Base-by-base conservation (phyloP, 78 protist genomes). In the Chrysochromulina tobinii region DNA sequence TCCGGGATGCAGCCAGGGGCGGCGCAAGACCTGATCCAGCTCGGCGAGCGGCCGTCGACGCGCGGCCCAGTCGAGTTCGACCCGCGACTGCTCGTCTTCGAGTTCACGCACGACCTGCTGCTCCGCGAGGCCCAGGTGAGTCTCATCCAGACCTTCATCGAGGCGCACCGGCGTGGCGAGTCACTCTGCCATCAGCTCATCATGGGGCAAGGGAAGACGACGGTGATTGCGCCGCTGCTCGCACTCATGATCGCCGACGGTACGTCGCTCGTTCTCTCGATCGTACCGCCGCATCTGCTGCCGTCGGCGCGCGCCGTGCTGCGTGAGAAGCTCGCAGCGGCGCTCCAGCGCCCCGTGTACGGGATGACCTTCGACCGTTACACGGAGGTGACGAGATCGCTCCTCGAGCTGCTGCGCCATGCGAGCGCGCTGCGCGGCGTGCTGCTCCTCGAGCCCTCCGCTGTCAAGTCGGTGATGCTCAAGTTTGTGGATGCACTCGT, bases 141-240 rank as follows among this genome's bases (percentile, higher is more conserved):
- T 3, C 87, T 79, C 18, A 61, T 79, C 20, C 55, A 5, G 53
- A 1, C 27, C 21, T 86, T 91, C 23, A 9, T 55, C 27, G 9
- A n/a, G 17, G 66, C n/a, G 23, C 18, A 0, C 14, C 5, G 20
- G 6, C 14, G 3, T 12, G 89, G n/a, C 57, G 6, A 12, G 57
- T 81, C 90, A 15, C 87, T 57, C 2, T 92, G 90, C n/a, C 96
- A 92, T 54, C 97, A 95, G 92, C 91, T 94, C 86, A 92, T 95
- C 89, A 95, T 95, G 97, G 97, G 97, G 27, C 91, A 94, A 14
- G 97, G 97, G 86, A 96, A 96, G 91, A 96, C 97, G 25, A 93
- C 95, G 25, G 96, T 96, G 58, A 91, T 96, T 51, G 93, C 85
- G n/a, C 97, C 97, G 38, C 84, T 94, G 91, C 90, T 96, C 59